Conservation (phyloP, 2,329 filamentous ascomycete genomes). For the Chlorencoelia australis region DNA sequence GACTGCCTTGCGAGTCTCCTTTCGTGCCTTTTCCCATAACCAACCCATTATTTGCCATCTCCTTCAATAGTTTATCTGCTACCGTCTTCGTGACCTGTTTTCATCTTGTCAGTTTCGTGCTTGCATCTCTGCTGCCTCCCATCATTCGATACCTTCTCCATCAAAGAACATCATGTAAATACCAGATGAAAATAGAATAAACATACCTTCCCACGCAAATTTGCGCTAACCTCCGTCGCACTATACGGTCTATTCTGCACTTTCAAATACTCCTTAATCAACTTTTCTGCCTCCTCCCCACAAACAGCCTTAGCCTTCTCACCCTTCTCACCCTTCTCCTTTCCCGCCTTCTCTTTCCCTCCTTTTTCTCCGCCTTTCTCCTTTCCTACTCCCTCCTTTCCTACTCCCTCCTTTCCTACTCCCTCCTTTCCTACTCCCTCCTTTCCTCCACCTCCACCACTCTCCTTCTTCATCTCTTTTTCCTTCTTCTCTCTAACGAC, state of each 20-base stretch:
- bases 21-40: conserved; percentile 40
- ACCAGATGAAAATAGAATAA: neutral
- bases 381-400: conserved; percentile 2
- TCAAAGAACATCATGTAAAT: neutral
- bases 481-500: conserved; percentile 2
- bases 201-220: conserved; percentile 47
- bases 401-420: neutral
- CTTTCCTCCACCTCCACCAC: neutral
- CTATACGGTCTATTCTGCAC: conserved; percentile 32
- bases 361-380: conserved; percentile 2
- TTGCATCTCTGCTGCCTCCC: conserved; percentile 23
- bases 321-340: conserved; percentile 20
- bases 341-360: conserved; percentile 1
- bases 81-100: conserved; percentile 33
- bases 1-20: conserved; percentile 23
- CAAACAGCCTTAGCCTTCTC: conserved; percentile 21
- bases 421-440: neutral
- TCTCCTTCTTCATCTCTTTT: conserved; percentile 2
- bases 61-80: conserved; percentile 50
- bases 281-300: conserved; percentile 25
- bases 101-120: conserved; percentile 5
- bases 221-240: conserved; percentile 46
- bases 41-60: conserved; percentile 48
- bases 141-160: neutral
- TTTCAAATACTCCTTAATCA: conserved; percentile 29